These are phyloP conservation scores for Ogataea saltuana DNA, from an alignment of 805 yeast species.

Conservation along the genomic window DNA sequence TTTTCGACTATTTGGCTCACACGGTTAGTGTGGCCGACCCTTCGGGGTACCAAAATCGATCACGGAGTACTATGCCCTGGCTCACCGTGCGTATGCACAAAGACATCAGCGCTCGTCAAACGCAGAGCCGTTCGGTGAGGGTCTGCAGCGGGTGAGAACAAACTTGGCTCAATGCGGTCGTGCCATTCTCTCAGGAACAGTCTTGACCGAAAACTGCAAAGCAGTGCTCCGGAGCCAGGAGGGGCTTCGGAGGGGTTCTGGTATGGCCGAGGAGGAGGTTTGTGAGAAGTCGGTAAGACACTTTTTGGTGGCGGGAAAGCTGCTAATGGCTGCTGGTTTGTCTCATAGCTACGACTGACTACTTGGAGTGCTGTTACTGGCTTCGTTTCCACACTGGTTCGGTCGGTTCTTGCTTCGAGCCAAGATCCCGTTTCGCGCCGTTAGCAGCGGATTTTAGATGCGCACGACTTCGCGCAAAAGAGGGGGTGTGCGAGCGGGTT, in stretches of 20 bases:
- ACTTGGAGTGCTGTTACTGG: not conserved
- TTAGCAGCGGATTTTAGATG: conserved; percentile 2
- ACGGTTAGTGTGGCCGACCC: conserved; percentile 5
- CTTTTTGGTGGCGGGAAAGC: not conserved
- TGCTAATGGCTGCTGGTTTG: not conserved
- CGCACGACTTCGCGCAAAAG: not conserved
- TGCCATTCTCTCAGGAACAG: conserved; percentile 12
- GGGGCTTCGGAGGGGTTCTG: not conserved
- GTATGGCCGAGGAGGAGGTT: no score
- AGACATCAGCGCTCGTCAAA: not conserved
- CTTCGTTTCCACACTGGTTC: not conserved
- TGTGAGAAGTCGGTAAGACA: no score
- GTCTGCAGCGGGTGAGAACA: conserved; percentile 3
- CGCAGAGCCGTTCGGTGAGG: conserved; percentile 6
- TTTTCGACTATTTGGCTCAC: not conserved
- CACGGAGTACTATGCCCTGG: conserved; percentile 4
- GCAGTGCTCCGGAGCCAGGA: conserved; percentile 4
- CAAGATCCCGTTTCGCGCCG: conserved; percentile 2
- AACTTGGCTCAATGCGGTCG: conserved; percentile 3
- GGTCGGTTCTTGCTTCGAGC: not conserved
- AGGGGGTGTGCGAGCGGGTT: conserved; percentile 6
- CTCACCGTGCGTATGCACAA: conserved; percentile 2
- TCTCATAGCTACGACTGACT: not conserved
- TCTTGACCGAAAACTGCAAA: conserved; percentile 20
- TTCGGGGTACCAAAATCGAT: conserved; percentile 5